Evolutionary conservation across 208 protist genomes (phyloP).

Genomic region (Lotmaria passim): DNA sequence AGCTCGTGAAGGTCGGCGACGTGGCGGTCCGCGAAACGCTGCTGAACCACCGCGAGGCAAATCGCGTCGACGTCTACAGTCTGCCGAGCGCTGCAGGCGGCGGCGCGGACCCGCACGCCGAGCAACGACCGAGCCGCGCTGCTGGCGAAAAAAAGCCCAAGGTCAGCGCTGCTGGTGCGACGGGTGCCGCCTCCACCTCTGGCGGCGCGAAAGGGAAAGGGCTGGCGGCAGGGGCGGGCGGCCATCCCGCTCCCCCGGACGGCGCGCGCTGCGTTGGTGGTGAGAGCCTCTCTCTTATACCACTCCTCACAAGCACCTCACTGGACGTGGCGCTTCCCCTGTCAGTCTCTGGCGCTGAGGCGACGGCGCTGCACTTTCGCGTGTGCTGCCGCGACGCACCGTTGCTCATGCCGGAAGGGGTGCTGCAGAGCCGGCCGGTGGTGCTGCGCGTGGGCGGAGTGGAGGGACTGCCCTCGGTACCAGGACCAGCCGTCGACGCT

Average conservation of each 20-base stretch:
- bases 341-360: neutral
- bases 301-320: slow-evolving; percentile 22
- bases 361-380: slow-evolving; percentile 17
- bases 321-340: slow-evolving; percentile 24
- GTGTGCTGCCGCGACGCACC: slow-evolving; percentile 29
- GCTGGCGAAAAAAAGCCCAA: slow-evolving; percentile 9
- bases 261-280: slow-evolving; percentile 24
- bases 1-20: slow-evolving; percentile 14
- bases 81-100: neutral
- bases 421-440: slow-evolving; percentile 32
- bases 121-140: slow-evolving; percentile 3
- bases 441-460: slow-evolving; percentile 30
- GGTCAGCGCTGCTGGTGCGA: neutral
- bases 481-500: neutral
- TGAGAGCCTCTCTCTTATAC: slow-evolving; percentile 15
- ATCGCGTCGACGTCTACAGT: slow-evolving; percentile 32
- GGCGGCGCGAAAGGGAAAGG: slow-evolving; percentile 23
- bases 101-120: neutral
- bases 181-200: too few species aligned
- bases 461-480: slow-evolving; percentile 15
- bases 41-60: slow-evolving; percentile 21
- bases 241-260: slow-evolving; percentile 15
- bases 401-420: slow-evolving; percentile 19
- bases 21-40: slow-evolving; percentile 12
- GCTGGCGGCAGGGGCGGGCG: neutral